Percentiles rank a stretch among this genome's conserved stretches.
These are phyloP conservation scores for Novymonas esmeraldas DNA, from an alignment of 208 protist species.

Conservation along the genomic window DNA sequence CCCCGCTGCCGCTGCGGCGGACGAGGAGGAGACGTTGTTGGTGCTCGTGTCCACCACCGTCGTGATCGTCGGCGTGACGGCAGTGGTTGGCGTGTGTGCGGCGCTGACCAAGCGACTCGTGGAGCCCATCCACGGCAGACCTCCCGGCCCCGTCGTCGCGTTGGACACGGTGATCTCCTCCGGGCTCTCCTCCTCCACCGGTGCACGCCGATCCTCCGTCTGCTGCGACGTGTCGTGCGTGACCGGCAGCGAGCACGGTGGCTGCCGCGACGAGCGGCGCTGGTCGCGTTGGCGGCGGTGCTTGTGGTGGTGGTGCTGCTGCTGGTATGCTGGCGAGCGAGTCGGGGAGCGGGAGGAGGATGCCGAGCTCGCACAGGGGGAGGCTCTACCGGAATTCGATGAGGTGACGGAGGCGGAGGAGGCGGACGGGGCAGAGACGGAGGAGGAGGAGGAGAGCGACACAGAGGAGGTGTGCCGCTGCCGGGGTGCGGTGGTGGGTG, in stretches of 20 bases:
- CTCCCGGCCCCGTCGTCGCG: not conserved
- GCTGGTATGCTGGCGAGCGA: not conserved
- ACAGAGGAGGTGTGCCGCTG: conserved; percentile 6
- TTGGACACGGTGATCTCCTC: conserved; percentile 17
- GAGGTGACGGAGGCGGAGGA: not conserved
- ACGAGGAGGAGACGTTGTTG: not conserved
- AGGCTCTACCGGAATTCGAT: not conserved
- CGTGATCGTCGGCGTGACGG: not conserved
- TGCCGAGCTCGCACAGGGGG: not conserved
- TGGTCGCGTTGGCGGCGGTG: conserved; percentile 2
- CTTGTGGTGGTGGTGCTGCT: not conserved
- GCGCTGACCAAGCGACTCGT: not conserved
- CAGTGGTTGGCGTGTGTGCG: not conserved
- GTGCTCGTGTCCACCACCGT: not conserved
- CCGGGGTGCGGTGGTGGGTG: not conserved
- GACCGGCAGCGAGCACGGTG: not conserved
- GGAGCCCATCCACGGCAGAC: not conserved
- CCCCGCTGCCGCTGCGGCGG: not conserved
- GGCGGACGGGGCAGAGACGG: not conserved
- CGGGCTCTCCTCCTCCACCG: conserved; percentile 4
- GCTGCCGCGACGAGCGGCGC: not conserved
- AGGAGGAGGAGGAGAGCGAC: conserved; percentile 3
- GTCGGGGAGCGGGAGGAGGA: conserved; percentile 5
- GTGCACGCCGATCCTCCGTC: conserved; percentile 15
- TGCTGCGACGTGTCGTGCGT: conserved; percentile 3